These are phyloP conservation scores for Secale cereale DNA, from an alignment of 176 grass and related monocot genomes.

Conservation along the genomic window DNA sequence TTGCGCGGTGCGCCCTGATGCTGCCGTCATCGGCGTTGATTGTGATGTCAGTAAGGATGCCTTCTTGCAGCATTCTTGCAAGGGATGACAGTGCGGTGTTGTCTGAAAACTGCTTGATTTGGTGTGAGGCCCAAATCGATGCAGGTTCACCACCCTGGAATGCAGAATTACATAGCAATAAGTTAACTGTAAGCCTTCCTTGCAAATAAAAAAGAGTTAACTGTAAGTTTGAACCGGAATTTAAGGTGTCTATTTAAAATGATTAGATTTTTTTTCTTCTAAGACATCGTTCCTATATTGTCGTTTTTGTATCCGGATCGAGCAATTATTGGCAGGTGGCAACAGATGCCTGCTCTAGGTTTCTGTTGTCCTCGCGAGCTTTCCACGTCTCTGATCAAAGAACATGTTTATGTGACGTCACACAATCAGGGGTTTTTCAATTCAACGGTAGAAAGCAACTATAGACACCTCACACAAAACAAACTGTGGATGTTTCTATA, in stretches of 20 bases:
- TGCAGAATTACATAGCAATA: background rate
- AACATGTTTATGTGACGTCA: background rate
- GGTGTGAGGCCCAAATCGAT: slow-evolving; percentile 70
- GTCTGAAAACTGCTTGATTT: slow-evolving; percentile 54
- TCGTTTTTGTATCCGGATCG: background rate
- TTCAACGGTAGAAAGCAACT: slow-evolving; percentile 20
- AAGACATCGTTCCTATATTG: background rate
- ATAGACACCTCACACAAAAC: slow-evolving; percentile 11
- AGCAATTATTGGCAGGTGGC: background rate
- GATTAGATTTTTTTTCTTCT: background rate
- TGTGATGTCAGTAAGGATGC: slow-evolving; percentile 88
- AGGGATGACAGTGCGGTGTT: slow-evolving; percentile 45
- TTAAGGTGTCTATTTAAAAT: background rate
- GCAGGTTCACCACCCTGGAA: slow-evolving; percentile 78
- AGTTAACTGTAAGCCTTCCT: background rate
- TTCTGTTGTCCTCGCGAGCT: background rate
- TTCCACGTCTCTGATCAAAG: slow-evolving; percentile 18
- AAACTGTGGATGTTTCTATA: background rate
- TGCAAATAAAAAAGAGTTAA: no score
- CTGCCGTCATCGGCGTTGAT: slow-evolving; percentile 72
- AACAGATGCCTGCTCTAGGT: background rate
- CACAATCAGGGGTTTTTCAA: background rate
- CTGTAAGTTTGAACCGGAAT: background rate
- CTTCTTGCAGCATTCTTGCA: slow-evolving; percentile 63
- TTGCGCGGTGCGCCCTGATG: slow-evolving; percentile 74